Conservation (phyloP, 331 rosid genomes). For the Phaseolus coccineus region DNA sequence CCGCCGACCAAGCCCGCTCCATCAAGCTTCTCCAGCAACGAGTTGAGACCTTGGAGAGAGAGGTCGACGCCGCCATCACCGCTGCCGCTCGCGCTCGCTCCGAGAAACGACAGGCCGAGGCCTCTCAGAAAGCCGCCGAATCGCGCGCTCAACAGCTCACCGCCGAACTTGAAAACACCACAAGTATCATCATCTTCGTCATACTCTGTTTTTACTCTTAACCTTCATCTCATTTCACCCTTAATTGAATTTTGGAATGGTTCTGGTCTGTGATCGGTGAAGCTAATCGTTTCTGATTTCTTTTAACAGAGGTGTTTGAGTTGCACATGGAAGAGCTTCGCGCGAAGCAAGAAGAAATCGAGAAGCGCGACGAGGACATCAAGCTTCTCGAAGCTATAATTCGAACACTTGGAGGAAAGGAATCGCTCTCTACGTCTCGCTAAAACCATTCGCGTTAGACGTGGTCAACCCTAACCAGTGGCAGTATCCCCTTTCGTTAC, state of each 20-base stretch:
- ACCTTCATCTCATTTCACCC: not conserved
- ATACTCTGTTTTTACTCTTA: not conserved
- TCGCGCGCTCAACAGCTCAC: constrained; percentile 76
- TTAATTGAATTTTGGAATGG: not conserved
- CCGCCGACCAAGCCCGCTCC: constrained; percentile 86
- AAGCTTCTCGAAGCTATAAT: constrained; percentile 87
- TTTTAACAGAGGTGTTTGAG: constrained; percentile 77
- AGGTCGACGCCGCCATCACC: constrained; percentile 89
- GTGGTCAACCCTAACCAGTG: not conserved
- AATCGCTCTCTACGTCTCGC: constrained; percentile 47
- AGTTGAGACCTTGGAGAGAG: constrained; percentile 86
- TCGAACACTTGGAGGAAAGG: constrained; percentile 84
- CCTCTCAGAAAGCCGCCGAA: constrained; percentile 86
- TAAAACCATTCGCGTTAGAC: constrained; percentile 23
- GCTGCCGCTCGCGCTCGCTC: constrained; percentile 94
- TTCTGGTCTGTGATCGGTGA: constrained; percentile 22
- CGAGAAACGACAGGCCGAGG: constrained; percentile 89
- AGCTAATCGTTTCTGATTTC: constrained; percentile 30
- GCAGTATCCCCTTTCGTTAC: not conserved
- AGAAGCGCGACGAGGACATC: constrained; percentile 83
- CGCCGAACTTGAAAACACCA: constrained; percentile 92
- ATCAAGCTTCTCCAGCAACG: constrained; percentile 82
- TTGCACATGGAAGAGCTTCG: constrained; percentile 98
- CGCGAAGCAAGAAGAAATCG: constrained; percentile 78
- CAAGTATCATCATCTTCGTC: constrained; percentile 55